Evolutionary conservation across 495 filamentous ascomycete genomes (phyloP).

Genomic region (Friedmanniomyces simplex): DNA sequence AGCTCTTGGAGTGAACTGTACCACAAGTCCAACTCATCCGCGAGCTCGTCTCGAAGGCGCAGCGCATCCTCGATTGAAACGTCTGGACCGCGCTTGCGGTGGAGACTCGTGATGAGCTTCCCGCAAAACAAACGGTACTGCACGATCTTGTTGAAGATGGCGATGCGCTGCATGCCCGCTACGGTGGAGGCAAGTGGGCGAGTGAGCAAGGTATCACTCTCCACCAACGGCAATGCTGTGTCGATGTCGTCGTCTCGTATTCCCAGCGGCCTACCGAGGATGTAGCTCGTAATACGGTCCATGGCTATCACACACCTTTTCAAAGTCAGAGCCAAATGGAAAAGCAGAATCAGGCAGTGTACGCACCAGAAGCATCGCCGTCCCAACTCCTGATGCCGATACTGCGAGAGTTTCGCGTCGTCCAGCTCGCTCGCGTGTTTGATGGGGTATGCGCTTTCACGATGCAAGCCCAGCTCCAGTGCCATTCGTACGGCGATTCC

Average conservation of each 20-base stretch:
- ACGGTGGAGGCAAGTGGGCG: not conserved
- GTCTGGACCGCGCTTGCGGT: conserved; percentile 1
- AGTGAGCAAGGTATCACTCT: not conserved
- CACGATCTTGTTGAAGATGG: conserved; percentile 12
- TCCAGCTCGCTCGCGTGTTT: not conserved
- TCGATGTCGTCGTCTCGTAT: conserved; percentile 10
- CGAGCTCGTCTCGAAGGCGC: not conserved
- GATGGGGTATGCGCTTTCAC: conserved; percentile 4
- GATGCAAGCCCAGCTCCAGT: conserved; percentile 13
- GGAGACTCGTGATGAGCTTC: not conserved
- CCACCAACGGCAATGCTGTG: conserved; percentile 1
- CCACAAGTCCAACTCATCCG: conserved; percentile 6
- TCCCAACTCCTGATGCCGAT: conserved; percentile 4
- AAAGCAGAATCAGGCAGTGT: too few relatives aligned
- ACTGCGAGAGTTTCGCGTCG: not conserved
- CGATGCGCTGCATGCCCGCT: conserved; percentile 4
- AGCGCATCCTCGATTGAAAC: not conserved
- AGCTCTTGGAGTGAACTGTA: not conserved
- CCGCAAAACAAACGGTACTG: conserved; percentile 14
- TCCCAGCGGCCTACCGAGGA: conserved; percentile 10
- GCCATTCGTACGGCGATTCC: conserved; percentile 9
- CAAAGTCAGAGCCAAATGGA: too few relatives aligned
- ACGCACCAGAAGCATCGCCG: conserved; percentile 14
- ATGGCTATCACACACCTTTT: conserved; percentile 3
- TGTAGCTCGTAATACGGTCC: conserved; percentile 4